phyloP scores from a whole-genome alignment of 129 eudicot species.

The Escallonia rubra region DNA sequence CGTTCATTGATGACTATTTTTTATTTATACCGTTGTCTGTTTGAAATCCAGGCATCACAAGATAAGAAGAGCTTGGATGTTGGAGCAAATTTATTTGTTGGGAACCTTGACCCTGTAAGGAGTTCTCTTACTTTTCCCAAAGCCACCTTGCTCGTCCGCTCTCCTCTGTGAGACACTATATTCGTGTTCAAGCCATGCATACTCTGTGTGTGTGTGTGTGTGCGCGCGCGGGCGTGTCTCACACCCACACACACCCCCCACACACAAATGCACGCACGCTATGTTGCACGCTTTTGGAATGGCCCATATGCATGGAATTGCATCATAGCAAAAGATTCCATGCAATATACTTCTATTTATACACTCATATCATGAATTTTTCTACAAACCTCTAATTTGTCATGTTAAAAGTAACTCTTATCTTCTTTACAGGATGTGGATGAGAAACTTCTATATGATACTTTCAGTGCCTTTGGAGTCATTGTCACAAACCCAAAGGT shows the following conservation, averaged over 20 bases:
- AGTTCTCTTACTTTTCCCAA: background rate
- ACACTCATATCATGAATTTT: background rate
- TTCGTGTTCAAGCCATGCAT: too few species aligned
- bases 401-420: background rate
- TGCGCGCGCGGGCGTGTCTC: slow-evolving; percentile 3
- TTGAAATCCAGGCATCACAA: slow-evolving; percentile 79
- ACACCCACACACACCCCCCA: too few species aligned
- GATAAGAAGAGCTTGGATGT: slow-evolving; percentile 99
- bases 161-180: background rate
- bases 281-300: too few species aligned
- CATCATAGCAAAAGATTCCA: background rate
- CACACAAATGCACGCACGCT: too few species aligned
- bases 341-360: background rate
- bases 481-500: slow-evolving; percentile 97
- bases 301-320: too few species aligned
- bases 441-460: slow-evolving; percentile 93
- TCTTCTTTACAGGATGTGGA: slow-evolving; percentile 81
- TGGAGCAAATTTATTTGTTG: slow-evolving; percentile 98
- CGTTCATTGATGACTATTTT: too few species aligned
- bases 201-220: background rate
- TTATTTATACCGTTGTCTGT: background rate
- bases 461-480: slow-evolving; percentile 98
- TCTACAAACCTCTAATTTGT: background rate
- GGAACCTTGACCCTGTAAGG: slow-evolving; percentile 96
- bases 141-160: background rate